These are phyloP conservation scores for Cadophora sp. DNA, from an alignment of 2,329 filamentous ascomycete genomes.

Conservation along the genomic window DNA sequence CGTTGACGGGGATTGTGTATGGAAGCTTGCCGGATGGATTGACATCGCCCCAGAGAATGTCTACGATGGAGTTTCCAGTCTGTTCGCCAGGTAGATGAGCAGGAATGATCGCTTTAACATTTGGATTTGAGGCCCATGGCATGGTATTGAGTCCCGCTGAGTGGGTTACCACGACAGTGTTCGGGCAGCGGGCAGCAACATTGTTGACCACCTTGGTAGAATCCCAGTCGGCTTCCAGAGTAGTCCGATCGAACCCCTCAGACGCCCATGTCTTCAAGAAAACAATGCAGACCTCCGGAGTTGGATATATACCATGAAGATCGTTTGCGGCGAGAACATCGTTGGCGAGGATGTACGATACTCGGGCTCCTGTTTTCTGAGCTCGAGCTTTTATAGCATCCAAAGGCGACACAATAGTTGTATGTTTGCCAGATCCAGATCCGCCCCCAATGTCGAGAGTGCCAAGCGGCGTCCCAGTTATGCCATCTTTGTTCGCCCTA, in stretches of 20 bases:
- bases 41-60: slow-evolving; percentile 65
- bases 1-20: slow-evolving; percentile 66
- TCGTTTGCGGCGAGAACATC: slow-evolving; percentile 31
- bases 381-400: slow-evolving; percentile 56
- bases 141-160: slow-evolving; percentile 70
- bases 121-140: slow-evolving; percentile 61
- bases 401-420: slow-evolving; percentile 65
- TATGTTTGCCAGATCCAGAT: slow-evolving; percentile 58
- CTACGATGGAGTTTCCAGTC: slow-evolving; percentile 64
- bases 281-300: too few relatives aligned
- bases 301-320: slow-evolving; percentile 63
- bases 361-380: background rate
- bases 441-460: slow-evolving; percentile 35
- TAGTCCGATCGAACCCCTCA: too few relatives aligned
- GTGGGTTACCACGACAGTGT: slow-evolving; percentile 72
- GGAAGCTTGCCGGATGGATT: slow-evolving; percentile 56
- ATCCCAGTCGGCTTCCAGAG: too few relatives aligned
- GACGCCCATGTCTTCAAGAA: too few relatives aligned
- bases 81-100: slow-evolving; percentile 66
- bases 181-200: slow-evolving; percentile 42
- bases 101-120: slow-evolving; percentile 66
- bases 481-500: too few relatives aligned
- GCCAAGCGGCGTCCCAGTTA: too few relatives aligned
- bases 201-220: too few relatives aligned
- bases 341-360: slow-evolving; percentile 8